Evolutionary conservation across 345 rosid species (phyloP).

Genomic region (Brassica incana): DNA sequence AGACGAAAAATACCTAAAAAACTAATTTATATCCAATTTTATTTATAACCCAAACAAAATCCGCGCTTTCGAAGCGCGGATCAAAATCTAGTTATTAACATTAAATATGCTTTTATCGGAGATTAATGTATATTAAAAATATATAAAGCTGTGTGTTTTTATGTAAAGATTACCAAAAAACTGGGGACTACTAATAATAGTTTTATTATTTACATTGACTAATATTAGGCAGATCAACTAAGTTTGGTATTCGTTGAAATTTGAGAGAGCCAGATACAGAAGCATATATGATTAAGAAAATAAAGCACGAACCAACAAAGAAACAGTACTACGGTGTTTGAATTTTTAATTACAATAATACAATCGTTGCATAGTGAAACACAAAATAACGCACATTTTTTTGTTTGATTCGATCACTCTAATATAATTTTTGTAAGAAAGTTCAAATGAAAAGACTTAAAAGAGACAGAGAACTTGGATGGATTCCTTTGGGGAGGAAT

Average conservation of each 20-base stretch:
- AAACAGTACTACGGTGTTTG: neutral
- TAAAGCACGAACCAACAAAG: neutral
- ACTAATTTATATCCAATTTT: too few relatives aligned
- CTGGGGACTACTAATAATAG: too few relatives aligned
- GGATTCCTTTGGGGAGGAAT: neutral
- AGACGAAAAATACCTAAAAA: too few relatives aligned
- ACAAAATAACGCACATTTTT: neutral
- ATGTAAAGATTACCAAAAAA: too few relatives aligned
- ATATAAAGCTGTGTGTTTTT: too few relatives aligned
- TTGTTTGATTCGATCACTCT: neutral
- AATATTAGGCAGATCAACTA: neutral
- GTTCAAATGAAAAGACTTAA: neutral
- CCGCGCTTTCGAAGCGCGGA: too few relatives aligned
- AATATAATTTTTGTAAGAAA: neutral
- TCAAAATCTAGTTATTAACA: too few relatives aligned
- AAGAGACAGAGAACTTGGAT: conserved; percentile 1
- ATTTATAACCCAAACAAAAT: too few relatives aligned
- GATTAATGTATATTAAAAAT: too few relatives aligned
- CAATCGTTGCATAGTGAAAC: neutral
- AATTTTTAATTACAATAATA: neutral
- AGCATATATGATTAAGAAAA: neutral
- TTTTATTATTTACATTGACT: neutral
- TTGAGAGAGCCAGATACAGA: neutral
- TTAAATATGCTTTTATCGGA: too few relatives aligned
- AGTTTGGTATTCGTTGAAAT: neutral